Evolutionary conservation across 176 grass and related monocot genomes (phyloP), one percentile per base, ranked within the genome.

Genomic region (Aechmea fasciata): DNA sequence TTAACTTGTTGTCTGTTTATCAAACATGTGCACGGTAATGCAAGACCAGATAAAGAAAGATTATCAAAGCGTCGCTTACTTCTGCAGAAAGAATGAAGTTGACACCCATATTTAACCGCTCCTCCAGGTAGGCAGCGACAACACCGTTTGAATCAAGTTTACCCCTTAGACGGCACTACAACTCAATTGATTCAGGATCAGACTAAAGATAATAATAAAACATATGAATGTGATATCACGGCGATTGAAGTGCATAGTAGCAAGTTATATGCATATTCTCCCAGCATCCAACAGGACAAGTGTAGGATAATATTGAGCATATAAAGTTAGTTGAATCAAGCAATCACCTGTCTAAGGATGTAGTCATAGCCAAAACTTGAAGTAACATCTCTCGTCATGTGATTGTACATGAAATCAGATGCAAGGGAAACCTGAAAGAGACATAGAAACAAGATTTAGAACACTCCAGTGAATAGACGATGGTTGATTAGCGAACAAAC

Each of bases 331-430:
- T 13, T 17, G 1, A 33, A 71, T 6, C 17, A 48, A 17, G 12
- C 57, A 85, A 55, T 80, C 78, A 93, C 89, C 80, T 99, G 94
- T 73, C 89, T 90, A 81, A 99, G 94, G 18, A 99, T 88, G 73
- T 99, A 99, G 77, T 99, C 94, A 71, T 93, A 99, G 74, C 90
- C 94, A 82, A 99, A 87, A 57, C 87, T 99, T 17, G 94, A 87
- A 73, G 84, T 93, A 63, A 93, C 90, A 14, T 99, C 94, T 70
- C 78, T 87, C 28, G 94, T 85, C 84, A 88, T 90, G 72, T 99
- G 94, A 70, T 99, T 99, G 79, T 99, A 99, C 90, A 99, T 99
- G 57, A 99, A 99, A 71, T 93, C 94, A 69, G 94, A 86, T 28
- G 87, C 94, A 18, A 99, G 89, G 69, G 89, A 85, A 85, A 99